Base-by-base conservation (phyloP, 441 rosid genomes). In the Geranium incanum region DNA sequence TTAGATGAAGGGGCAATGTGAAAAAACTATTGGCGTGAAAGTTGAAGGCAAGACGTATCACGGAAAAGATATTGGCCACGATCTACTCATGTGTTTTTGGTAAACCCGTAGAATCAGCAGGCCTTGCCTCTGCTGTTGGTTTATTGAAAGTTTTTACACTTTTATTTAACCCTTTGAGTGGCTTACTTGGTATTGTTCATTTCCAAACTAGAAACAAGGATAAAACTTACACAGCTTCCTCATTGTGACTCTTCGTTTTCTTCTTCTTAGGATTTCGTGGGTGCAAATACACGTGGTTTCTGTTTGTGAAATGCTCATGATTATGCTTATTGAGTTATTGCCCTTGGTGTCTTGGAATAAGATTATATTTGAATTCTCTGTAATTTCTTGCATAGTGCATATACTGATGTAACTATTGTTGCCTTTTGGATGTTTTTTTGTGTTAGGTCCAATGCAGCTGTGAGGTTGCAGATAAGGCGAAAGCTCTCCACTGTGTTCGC, bases 401-500 rank as follows among this genome's bases (percentile, higher is more conserved):
- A 19, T 19, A 21, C 0, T 62, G 12, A 7, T 5, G 3, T 21
- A 6, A 13, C 57, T 59, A 13, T 3, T 15, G 28, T 21, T 59
- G 43, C 5, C 16, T 62, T 59, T 19, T 21, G 36, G 9, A 3
- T 60, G 36, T 62, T 72, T 38, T 4, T 52, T 7, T 11, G 15
- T 45, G 41, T 39, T 66, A 78, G 82, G 70, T 72, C 41, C 15
- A 72, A 62, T 70, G 12, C 55, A 19, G 21, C 57, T 5, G 9
- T 66, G 37, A 69, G 65, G 43, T 71, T 67, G 70, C 77, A 69
- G 36, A 8, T n/a, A 38, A 71, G 67, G 71, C 38, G 69, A 13
- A 39, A 45, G 8, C 41, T 64, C 9, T 60, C 73, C 21, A 64
- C 43, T 2, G 38, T 59, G 1, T 70, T 70, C 66, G 86, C 82